Evolutionary conservation across 169 alveolate species (phyloP).

Genomic region (Plasmodium gonderi): DNA sequence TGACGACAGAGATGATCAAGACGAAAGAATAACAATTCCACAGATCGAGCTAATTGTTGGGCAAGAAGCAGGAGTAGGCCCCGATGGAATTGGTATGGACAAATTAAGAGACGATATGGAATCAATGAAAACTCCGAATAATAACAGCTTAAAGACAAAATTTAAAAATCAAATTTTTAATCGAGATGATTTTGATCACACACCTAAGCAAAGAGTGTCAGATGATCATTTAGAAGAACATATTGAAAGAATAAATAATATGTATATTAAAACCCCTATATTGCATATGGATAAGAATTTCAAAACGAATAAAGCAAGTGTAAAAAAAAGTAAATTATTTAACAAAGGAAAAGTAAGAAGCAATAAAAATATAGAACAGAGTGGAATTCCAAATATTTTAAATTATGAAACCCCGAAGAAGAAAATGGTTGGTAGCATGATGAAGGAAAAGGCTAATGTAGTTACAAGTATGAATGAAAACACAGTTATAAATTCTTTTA

Average conservation of each 20-base stretch:
- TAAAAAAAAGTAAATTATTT: conserved; percentile 1
- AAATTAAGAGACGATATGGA: conserved; percentile 8
- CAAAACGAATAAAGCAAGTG: not conserved
- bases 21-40: not conserved
- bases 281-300: conserved; percentile 18
- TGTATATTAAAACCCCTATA: conserved; percentile 65
- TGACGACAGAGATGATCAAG: not conserved
- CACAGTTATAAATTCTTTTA: conserved; percentile 2
- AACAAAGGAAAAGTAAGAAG: conserved; percentile 10
- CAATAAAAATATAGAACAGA: conserved; percentile 9
- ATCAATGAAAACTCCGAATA: conserved; percentile 32
- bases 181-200: conserved; percentile 39
- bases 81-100: not conserved
- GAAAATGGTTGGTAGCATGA: not conserved
- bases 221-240: conserved; percentile 43
- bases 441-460: not conserved
- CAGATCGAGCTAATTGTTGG: not conserved
- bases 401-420: conserved; percentile 63
- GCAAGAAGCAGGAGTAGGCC: not conserved
- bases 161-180: conserved; percentile 13
- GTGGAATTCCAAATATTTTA: not conserved
- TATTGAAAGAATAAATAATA: conserved; percentile 60
- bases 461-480: not conserved
- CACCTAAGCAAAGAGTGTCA: conserved; percentile 49
- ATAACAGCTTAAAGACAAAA: not conserved